These are phyloP conservation scores for Raffaelea ambrosiae DNA, from an alignment of 2,329 filamentous ascomycete genomes.

Conservation along the genomic window DNA sequence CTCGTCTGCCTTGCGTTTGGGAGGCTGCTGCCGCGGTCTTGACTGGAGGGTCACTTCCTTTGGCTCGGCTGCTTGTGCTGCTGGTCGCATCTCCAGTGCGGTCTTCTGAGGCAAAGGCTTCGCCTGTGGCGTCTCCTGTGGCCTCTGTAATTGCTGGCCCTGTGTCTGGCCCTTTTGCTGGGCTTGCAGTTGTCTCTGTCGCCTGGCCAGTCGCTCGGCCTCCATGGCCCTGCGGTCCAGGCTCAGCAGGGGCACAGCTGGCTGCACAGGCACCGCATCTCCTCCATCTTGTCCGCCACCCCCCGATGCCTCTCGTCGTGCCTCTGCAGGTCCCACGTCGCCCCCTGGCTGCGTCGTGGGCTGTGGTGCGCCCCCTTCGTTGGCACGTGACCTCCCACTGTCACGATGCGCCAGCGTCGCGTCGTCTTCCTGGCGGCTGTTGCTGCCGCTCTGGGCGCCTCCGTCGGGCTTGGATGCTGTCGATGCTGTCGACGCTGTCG, in stretches of 20 bases:
- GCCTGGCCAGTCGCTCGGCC: slow-evolving; percentile 65
- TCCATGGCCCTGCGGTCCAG: slow-evolving; percentile 81
- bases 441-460: too few relatives aligned
- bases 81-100: too few relatives aligned
- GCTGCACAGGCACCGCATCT: slow-evolving; percentile 10
- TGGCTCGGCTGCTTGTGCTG: not conserved
- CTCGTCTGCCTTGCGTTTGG: slow-evolving; percentile 6
- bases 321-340: not conserved
- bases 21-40: not conserved
- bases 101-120: too few relatives aligned
- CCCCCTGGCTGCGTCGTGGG: too few relatives aligned
- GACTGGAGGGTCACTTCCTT: not conserved
- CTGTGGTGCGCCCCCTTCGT: not conserved
- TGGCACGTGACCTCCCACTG: not conserved
- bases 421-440: too few relatives aligned
- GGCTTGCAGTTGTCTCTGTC: slow-evolving; percentile 43
- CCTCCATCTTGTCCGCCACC: slow-evolving; percentile 6
- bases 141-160: not conserved
- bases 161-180: slow-evolving; percentile 3
- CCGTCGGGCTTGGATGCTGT: too few relatives aligned
- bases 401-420: too few relatives aligned
- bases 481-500: too few relatives aligned
- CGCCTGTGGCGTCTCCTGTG: too few relatives aligned
- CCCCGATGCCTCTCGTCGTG: too few relatives aligned
- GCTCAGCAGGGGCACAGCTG: slow-evolving; percentile 31